A percentile compares a stretch with the other conserved stretches of the same genome.
These are phyloP conservation scores for Populus pruinosa DNA, from an alignment of 345 rosid species.

Conservation along the genomic window DNA sequence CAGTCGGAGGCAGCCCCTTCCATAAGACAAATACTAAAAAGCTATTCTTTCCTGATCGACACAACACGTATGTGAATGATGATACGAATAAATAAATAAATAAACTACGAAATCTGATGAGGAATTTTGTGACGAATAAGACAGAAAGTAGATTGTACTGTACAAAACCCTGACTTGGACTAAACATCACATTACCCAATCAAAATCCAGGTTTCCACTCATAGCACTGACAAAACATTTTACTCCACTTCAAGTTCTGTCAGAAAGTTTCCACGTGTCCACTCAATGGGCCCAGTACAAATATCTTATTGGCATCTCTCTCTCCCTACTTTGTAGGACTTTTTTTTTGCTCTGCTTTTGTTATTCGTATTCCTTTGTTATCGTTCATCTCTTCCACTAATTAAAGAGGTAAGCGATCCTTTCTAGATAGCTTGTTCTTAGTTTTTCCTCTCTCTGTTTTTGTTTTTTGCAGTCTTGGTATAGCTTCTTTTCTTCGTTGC, in stretches of 20 bases:
- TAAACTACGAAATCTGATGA: not conserved
- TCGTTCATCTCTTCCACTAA: conserved; percentile 6
- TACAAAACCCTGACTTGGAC: not conserved
- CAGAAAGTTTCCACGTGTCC: conserved; percentile 17
- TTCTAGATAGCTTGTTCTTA: not conserved
- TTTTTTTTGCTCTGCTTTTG: not conserved
- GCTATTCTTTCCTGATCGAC: not conserved
- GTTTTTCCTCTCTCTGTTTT: not conserved
- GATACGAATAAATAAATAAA: not conserved
- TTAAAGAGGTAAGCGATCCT: conserved; percentile 19
- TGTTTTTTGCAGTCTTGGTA: not conserved
- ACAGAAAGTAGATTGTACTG: not conserved
- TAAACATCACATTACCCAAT: conserved; percentile 9
- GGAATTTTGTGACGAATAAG: not conserved
- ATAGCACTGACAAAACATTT: not conserved
- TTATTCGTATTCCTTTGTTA: not conserved
- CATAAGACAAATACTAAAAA: not conserved
- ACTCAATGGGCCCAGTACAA: conserved; percentile 10
- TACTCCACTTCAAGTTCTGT: conserved; percentile 1
- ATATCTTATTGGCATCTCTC: conserved; percentile 26
- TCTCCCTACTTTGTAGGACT: not conserved
- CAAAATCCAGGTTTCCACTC: conserved; percentile 2
- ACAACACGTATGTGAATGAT: not conserved
- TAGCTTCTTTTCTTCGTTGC: not conserved
- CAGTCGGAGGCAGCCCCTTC: not conserved